Conservation (phyloP, 148 eudicot genomes). For the Fallopia convolvulus region DNA sequence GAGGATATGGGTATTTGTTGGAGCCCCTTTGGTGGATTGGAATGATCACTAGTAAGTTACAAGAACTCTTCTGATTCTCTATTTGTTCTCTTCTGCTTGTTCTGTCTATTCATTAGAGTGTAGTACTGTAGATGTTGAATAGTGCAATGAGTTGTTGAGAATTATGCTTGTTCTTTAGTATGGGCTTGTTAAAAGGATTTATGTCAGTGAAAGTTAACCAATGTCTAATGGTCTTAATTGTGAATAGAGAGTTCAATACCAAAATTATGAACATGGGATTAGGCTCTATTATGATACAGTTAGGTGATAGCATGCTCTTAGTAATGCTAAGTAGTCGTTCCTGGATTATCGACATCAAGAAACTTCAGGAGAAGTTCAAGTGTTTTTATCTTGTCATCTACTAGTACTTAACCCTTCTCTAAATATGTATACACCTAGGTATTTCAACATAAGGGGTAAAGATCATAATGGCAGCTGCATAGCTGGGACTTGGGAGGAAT, state of each 20-base stretch:
- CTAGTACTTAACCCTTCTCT: neutral
- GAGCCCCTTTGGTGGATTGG: slow-evolving; percentile 97
- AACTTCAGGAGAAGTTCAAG: neutral
- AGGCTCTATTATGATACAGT: neutral
- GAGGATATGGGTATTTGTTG: slow-evolving; percentile 79
- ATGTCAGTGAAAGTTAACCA: neutral
- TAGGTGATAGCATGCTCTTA: neutral
- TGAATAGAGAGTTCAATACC: neutral
- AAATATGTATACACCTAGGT: neutral
- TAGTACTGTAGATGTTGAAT: neutral
- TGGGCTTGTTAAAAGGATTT: neutral
- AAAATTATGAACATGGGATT: neutral
- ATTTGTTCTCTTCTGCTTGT: neutral
- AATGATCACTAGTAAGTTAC: slow-evolving; percentile 70
- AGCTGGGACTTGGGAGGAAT: neutral
- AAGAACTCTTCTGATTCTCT: neutral
- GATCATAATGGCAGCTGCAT: neutral
- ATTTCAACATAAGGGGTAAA: neutral
- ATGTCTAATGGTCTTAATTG: neutral
- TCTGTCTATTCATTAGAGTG: neutral
- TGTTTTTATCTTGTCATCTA: neutral
- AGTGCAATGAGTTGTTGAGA: neutral
- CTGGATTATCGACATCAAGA: neutral
- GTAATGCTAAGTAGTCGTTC: neutral
- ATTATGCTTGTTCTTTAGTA: neutral